phyloP scores from a whole-genome alignment of 805 yeast genomes.

The Yamadazyma phyllophila region DNA sequence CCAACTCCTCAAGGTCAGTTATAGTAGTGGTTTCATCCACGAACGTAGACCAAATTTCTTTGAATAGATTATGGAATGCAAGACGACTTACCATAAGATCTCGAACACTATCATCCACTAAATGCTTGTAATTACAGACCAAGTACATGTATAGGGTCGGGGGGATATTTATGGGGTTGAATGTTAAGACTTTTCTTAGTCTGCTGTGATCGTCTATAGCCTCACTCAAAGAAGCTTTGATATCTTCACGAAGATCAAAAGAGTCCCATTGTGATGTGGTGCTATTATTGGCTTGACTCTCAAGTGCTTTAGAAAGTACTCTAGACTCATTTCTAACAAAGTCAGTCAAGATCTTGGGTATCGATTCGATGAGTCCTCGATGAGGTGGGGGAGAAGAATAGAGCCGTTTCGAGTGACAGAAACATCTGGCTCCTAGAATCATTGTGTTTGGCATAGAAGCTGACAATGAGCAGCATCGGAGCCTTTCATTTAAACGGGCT shows the following conservation, averaged over 20 bases:
- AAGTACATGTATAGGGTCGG: constrained; percentile 25
- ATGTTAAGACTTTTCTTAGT: constrained; percentile 27
- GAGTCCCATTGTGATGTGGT: constrained; percentile 11
- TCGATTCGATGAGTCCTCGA: neutral
- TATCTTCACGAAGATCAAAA: neutral
- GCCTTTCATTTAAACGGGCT: neutral
- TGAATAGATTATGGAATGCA: constrained; percentile 30
- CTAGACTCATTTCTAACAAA: constrained; percentile 12
- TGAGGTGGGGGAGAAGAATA: neutral
- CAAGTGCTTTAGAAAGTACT: constrained; percentile 7
- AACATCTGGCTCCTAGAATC: too few relatives aligned
- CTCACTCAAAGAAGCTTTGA: constrained; percentile 18
- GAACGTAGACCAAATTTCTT: constrained; percentile 29
- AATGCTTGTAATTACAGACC: constrained; percentile 16
- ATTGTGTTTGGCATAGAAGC: neutral
- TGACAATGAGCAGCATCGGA: neutral
- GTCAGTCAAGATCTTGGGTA: constrained; percentile 8
- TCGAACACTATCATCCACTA: constrained; percentile 19
- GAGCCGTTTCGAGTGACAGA: too few relatives aligned
- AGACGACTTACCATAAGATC: constrained; percentile 26
- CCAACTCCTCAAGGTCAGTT: constrained; percentile 36
- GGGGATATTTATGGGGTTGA: constrained; percentile 30
- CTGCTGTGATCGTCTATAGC: constrained; percentile 29
- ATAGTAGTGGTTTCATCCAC: constrained; percentile 26
- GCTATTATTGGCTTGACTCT: neutral